phyloP scores from a whole-genome alignment of 148 eudicot genomes.

The Polygonum maritimum region DNA sequence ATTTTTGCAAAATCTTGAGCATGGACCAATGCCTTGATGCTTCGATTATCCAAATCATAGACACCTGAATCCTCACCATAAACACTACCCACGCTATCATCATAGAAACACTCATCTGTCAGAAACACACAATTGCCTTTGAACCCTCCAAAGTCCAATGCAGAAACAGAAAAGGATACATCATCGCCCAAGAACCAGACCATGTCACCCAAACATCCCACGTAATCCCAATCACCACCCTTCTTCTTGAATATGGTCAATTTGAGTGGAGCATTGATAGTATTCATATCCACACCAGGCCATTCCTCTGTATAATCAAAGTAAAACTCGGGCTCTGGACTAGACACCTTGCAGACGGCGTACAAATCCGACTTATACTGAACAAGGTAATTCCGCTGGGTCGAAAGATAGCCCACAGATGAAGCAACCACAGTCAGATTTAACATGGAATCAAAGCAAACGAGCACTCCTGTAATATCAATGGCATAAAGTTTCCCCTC shows the following conservation, averaged over 20 bases:
- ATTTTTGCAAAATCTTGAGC: conserved; percentile 12
- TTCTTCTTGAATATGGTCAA: conserved; percentile 2
- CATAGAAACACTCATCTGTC: conserved; percentile 12
- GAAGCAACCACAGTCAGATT: background rate
- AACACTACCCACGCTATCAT: conserved; percentile 9
- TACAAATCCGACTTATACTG: background rate
- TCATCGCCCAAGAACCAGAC: conserved; percentile 20
- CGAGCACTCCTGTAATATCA: background rate
- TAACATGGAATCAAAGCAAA: background rate
- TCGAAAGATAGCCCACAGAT: background rate
- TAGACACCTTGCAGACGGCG: background rate
- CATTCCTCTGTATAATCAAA: conserved; percentile 1
- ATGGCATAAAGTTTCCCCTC: conserved; percentile 12
- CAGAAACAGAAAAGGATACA: conserved; percentile 12
- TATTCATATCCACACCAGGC: background rate
- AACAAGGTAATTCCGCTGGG: background rate
- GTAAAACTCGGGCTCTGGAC: background rate
- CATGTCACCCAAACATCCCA: background rate
- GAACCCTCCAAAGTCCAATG: conserved; percentile 9
- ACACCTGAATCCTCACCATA: conserved; percentile 17
- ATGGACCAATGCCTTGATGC: conserved; percentile 2
- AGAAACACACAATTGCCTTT: conserved; percentile 11
- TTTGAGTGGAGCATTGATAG: background rate
- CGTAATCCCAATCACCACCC: conserved; percentile 4
- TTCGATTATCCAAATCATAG: conserved; percentile 7